These are phyloP conservation scores for Metschnikowia lochheadii DNA, from an alignment of 805 yeast species.

Conservation along the genomic window DNA sequence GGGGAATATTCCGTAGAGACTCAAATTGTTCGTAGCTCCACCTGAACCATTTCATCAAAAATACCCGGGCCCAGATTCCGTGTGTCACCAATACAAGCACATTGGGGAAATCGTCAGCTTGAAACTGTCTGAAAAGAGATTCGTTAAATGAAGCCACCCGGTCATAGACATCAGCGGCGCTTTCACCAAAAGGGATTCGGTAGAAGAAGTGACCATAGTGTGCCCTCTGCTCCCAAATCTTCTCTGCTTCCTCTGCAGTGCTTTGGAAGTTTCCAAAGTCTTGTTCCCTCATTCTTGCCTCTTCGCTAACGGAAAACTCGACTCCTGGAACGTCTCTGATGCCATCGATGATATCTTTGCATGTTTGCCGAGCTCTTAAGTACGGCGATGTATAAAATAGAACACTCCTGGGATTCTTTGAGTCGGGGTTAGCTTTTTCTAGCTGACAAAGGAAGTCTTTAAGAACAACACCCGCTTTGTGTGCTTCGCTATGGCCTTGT, in stretches of 20 bases:
- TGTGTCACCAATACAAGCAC: slow-evolving; percentile 84
- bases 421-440: slow-evolving; percentile 5
- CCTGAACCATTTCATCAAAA: slow-evolving; percentile 89
- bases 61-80: slow-evolving; percentile 92
- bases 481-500: slow-evolving; percentile 64
- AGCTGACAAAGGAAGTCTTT: slow-evolving; percentile 36
- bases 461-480: slow-evolving; percentile 54
- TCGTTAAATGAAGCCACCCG: slow-evolving; percentile 88
- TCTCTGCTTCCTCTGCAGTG: slow-evolving; percentile 68
- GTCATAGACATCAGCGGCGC: slow-evolving; percentile 95
- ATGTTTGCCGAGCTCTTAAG: slow-evolving; percentile 76
- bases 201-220: slow-evolving; percentile 78
- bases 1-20: slow-evolving; percentile 74
- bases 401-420: slow-evolving; percentile 35
- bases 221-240: slow-evolving; percentile 79
- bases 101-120: slow-evolving; percentile 64
- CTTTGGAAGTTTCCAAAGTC: slow-evolving; percentile 94
- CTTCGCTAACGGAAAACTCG: slow-evolving; percentile 63
- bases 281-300: slow-evolving; percentile 89
- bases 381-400: slow-evolving; percentile 87
- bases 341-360: slow-evolving; percentile 63
- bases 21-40: slow-evolving; percentile 93
- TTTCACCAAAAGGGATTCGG: slow-evolving; percentile 88
- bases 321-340: slow-evolving; percentile 43
- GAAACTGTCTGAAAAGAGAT: slow-evolving; percentile 77